Evolutionary conservation across 768 basidiomycete species (phyloP), one percentile per base, ranked within the genome.

Genomic region (Lactifluus subvellereus): DNA sequence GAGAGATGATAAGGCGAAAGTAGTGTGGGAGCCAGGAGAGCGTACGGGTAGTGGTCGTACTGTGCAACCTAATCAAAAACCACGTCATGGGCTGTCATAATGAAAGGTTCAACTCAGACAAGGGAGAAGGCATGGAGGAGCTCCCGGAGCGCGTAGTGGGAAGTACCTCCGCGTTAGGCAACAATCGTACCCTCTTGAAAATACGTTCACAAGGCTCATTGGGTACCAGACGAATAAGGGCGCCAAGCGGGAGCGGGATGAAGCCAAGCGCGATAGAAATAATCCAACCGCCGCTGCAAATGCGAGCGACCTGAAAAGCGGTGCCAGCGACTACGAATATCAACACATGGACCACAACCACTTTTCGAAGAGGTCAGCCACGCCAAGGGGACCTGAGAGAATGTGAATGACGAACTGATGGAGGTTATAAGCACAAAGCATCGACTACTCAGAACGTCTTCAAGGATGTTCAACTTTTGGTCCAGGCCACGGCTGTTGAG

Each of bases 291-390:
- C 84, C 84, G 9, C 89, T 92, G 47, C 77, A 77, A 53, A 98
- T 85, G 8, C 72, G 79, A 1, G 84, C 87, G 9, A 98, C 95
- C 70, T 90, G 86, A 80, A 98, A 98, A 0, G 94, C 94, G 2
- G 89, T 82, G 42, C 91, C 89, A 43, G 94, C 96, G 48, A 98
- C 80, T 70, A 93, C 91, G 56, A 97, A 89, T 60, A 98, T 95
- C 64, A 93, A 64, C 48, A 94, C 73, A 72, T 99, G 96, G n/a
- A 89, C 82, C 13, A 77, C 90, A 69, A 96, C 81, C 83, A 98
- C 94, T 95, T 73, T 54, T 33, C 10, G 22, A n/a, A 54, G 35
- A 37, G 13, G 8, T 65, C 33, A 65, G 35, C 30, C 10, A 55
- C 43, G 11, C 62, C 65, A 59, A 10, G 33, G 40, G 13, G 55